Conservation (phyloP, 139 green algal species). For the Marvania coccoides region DNA sequence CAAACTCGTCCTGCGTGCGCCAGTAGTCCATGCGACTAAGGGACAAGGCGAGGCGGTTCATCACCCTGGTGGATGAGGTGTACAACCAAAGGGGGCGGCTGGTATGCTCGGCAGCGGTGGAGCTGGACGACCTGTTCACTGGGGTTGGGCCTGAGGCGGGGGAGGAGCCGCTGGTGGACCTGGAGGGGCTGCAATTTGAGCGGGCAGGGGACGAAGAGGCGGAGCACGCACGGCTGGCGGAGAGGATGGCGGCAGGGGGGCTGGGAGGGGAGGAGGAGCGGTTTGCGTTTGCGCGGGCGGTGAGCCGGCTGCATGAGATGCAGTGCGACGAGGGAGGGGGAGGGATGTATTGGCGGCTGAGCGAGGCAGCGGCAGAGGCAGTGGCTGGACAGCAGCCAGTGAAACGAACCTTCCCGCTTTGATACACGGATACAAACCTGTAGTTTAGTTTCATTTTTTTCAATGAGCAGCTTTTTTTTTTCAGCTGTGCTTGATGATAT, state of each 20-base stretch:
- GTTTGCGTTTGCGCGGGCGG: constrained; percentile 71
- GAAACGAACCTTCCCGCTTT: too few species aligned
- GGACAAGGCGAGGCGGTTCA: constrained; percentile 81
- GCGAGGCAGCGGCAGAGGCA: too few species aligned
- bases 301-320: constrained; percentile 72
- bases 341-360: too few species aligned
- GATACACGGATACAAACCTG: too few species aligned
- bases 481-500: too few species aligned
- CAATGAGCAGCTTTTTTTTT: too few species aligned
- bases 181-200: constrained; percentile 63
- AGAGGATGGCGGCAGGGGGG: constrained; percentile 9
- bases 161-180: constrained; percentile 54
- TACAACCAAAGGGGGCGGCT: constrained; percentile 44
- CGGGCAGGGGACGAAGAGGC: neutral
- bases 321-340: too few species aligned
- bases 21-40: constrained; percentile 56
- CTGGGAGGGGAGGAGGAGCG: constrained; percentile 66
- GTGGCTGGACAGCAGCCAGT: too few species aligned
- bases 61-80: constrained; percentile 81
- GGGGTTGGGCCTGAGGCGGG: constrained; percentile 19
- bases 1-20: too few species aligned
- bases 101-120: constrained; percentile 46
- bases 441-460: too few species aligned
- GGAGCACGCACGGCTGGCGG: too few species aligned
- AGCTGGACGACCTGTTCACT: constrained; percentile 64